Evolutionary conservation across 2,329 filamentous ascomycete species (phyloP).

Genomic region (Neonectria magnoliae): DNA sequence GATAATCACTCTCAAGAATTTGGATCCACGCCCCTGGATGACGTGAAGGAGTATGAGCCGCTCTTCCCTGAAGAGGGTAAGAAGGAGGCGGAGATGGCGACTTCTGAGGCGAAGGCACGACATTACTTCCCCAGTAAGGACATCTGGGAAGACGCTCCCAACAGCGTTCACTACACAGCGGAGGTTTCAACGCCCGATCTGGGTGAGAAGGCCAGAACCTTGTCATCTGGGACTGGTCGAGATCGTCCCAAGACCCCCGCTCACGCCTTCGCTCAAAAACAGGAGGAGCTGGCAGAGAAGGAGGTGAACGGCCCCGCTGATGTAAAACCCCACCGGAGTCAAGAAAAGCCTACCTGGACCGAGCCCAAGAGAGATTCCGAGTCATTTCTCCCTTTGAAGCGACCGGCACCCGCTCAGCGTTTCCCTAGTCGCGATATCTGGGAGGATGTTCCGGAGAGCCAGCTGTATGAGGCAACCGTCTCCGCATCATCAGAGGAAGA

Average conservation of each 20-base stretch:
- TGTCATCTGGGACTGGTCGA: constrained; percentile 38
- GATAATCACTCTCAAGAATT: constrained; percentile 62
- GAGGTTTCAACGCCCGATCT: constrained; percentile 83
- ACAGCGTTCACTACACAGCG: constrained; percentile 80
- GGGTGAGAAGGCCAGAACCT: constrained; percentile 52
- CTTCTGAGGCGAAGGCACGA: constrained; percentile 61
- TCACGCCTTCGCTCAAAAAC: constrained; percentile 72
- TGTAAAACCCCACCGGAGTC: constrained; percentile 41
- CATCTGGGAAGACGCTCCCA: constrained; percentile 96
- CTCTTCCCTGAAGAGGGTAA: constrained; percentile 85
- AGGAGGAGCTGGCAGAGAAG: constrained; percentile 72
- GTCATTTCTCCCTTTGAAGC: constrained; percentile 57
- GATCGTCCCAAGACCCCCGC: constrained; percentile 64
- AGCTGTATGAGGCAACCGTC: constrained; percentile 81
- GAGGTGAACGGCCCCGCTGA: constrained; percentile 51
- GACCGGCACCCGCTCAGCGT: constrained; percentile 70
- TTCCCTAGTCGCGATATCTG: constrained; percentile 95
- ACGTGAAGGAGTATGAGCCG: constrained; percentile 94
- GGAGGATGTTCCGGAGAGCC: constrained; percentile 91
- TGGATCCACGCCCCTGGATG: constrained; percentile 77
- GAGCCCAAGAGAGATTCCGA: constrained; percentile 56
- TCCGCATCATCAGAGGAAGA: constrained; percentile 46
- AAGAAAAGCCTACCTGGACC: constrained; percentile 56
- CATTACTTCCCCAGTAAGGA: constrained; percentile 92
- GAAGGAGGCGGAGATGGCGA: constrained; percentile 54